Conservation (phyloP, 208 protist species). For the Trypanosomatidae sp. region DNA sequence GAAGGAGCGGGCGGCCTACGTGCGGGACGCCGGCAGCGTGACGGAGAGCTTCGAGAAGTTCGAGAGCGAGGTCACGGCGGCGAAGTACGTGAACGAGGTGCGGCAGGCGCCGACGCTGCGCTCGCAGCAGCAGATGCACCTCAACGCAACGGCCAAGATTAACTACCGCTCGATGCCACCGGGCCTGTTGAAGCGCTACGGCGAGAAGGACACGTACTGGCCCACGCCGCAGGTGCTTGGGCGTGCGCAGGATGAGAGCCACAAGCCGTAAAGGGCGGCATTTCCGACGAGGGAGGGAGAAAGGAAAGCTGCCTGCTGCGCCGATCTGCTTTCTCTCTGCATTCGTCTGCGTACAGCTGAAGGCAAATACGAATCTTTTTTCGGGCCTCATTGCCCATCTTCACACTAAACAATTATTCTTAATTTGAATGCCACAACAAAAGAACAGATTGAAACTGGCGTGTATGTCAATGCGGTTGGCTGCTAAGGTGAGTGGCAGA, state of each 20-base stretch:
- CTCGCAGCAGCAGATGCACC: constrained; percentile 88
- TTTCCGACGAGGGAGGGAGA: background rate
- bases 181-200: constrained; percentile 88
- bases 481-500: no score
- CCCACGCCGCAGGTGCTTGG: constrained; percentile 68
- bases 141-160: constrained; percentile 87
- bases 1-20: constrained; percentile 73
- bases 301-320: no score
- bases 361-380: no score
- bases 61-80: constrained; percentile 73
- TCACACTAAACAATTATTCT: no score
- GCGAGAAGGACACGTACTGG: constrained; percentile 70
- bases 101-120: constrained; percentile 76
- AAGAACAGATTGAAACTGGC: no score
- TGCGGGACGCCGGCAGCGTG: constrained; percentile 61
- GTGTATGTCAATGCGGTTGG: no score
- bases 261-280: constrained; percentile 11
- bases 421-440: no score
- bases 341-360: no score
- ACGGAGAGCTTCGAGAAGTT: constrained; percentile 87
- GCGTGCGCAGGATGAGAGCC: constrained; percentile 48
- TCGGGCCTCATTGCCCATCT: no score
- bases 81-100: constrained; percentile 85
- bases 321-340: no score
- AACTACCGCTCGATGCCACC: constrained; percentile 89